These are phyloP conservation scores for Lepiota venenata DNA, from an alignment of 768 basidiomycete genomes.

Conservation along the genomic window DNA sequence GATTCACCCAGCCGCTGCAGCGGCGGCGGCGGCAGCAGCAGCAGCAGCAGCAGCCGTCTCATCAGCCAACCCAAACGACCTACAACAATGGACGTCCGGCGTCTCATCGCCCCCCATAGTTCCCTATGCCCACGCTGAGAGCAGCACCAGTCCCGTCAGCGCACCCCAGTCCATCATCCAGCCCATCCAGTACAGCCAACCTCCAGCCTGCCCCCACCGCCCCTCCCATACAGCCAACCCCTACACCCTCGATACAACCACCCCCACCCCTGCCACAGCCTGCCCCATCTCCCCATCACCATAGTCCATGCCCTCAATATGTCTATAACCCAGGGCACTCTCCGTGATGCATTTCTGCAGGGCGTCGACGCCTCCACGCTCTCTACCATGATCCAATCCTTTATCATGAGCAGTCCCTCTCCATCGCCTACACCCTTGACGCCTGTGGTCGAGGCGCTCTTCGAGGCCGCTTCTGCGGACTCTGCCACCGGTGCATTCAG, in stretches of 20 bases:
- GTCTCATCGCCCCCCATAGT: constrained; percentile 31
- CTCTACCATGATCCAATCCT: constrained; percentile 52
- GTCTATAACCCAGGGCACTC: constrained; percentile 28
- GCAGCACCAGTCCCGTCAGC: constrained; percentile 31
- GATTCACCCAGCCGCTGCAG: constrained; percentile 10
- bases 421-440: constrained; percentile 49
- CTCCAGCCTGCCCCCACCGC: constrained; percentile 30
- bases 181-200: constrained; percentile 39
- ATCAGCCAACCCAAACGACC: constrained; percentile 4
- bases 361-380: constrained; percentile 45
- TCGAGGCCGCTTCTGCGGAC: constrained; percentile 46
- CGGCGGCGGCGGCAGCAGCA: constrained; percentile 1
- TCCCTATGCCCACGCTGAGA: constrained; percentile 37
- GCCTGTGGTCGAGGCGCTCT: constrained; percentile 48
- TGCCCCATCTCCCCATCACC: constrained; percentile 14
- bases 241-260: constrained; percentile 16
- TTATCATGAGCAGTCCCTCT: constrained; percentile 41
- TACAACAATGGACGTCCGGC: constrained; percentile 36
- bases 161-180: constrained; percentile 26
- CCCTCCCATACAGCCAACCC: constrained; percentile 21
- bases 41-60: constrained; percentile 3
- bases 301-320: constrained; percentile 21
- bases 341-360: constrained; percentile 46
- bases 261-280: constrained; percentile 17
- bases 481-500: constrained; percentile 25